Evolutionary conservation across 345 rosid genomes (phyloP).

Genomic region (Salix suchowensis): DNA sequence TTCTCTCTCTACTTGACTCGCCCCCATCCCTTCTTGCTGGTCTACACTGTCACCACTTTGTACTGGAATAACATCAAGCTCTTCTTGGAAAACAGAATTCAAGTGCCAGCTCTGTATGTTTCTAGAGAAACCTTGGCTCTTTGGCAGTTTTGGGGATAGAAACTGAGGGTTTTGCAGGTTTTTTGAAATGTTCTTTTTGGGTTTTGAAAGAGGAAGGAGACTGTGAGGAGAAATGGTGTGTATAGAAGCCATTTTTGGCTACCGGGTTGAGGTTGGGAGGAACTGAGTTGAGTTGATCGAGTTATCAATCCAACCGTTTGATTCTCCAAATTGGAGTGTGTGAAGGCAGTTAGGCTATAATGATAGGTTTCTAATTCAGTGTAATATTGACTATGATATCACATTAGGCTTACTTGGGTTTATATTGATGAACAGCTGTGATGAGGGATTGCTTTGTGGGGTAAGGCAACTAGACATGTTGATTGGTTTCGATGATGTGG

Average conservation of each 20-base stretch:
- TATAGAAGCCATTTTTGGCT: constrained; percentile 61
- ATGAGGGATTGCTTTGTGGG: neutral
- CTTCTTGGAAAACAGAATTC: constrained; percentile 46
- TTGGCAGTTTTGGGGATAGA: constrained; percentile 23
- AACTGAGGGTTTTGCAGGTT: constrained; percentile 11
- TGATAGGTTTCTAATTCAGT: neutral
- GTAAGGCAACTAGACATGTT: neutral
- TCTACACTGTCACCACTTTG: constrained; percentile 52
- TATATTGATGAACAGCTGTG: neutral
- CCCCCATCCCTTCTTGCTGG: constrained; percentile 51
- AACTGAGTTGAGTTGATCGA: constrained; percentile 30
- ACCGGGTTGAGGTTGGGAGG: constrained; percentile 26
- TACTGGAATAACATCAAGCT: constrained; percentile 55
- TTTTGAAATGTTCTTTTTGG: constrained; percentile 27
- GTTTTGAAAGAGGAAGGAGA: constrained; percentile 53
- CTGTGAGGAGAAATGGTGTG: constrained; percentile 51
- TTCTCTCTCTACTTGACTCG: constrained; percentile 46
- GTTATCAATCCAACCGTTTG: constrained; percentile 21
- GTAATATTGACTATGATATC: neutral
- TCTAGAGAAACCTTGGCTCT: constrained; percentile 29
- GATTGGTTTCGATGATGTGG: too few species aligned
- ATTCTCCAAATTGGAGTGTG: constrained; percentile 33
- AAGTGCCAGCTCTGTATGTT: constrained; percentile 41
- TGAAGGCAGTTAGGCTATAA: constrained; percentile 2
- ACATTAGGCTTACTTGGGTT: neutral